Evolutionary conservation across 2,329 filamentous ascomycete genomes (phyloP).

Genomic region (Claviceps purpurea): DNA sequence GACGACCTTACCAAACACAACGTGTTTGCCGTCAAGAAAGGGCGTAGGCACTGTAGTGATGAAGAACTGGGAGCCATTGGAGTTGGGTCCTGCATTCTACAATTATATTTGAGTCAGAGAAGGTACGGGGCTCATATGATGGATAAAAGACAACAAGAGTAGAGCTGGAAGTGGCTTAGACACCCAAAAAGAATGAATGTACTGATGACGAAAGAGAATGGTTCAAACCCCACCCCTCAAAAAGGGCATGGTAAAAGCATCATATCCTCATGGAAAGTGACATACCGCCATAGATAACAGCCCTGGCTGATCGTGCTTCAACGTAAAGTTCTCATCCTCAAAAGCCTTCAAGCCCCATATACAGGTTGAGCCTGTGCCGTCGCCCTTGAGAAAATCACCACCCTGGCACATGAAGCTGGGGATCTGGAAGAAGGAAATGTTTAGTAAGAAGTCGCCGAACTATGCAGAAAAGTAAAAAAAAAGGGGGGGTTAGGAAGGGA

Average conservation of each 20-base stretch:
- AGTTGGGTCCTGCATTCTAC: conserved; percentile 80
- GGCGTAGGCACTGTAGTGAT: conserved; percentile 81
- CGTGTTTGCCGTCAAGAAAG: conserved; percentile 84
- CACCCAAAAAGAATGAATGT: not conserved
- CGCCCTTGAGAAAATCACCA: conserved; percentile 86
- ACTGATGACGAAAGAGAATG: too few relatives aligned
- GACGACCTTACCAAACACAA: conserved; percentile 84
- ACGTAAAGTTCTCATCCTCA: conserved; percentile 75
- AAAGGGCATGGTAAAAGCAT: not conserved
- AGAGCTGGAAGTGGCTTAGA: not conserved
- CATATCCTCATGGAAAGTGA: conserved; percentile 12
- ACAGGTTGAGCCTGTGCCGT: conserved; percentile 76
- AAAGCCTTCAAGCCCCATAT: conserved; percentile 83
- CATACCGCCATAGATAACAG: conserved; percentile 86
- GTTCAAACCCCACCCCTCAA: too few relatives aligned
- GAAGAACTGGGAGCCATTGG: conserved; percentile 95
- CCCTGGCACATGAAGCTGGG: conserved; percentile 97
- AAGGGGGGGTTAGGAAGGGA: too few relatives aligned
- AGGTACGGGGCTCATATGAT: not conserved
- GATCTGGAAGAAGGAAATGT: conserved; percentile 42
- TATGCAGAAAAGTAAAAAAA: too few relatives aligned
- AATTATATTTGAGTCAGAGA: not conserved
- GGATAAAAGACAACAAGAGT: not conserved
- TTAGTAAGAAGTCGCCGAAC: not conserved
- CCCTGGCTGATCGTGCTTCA: conserved; percentile 68